These are phyloP conservation scores for Spiraea crenata DNA, from an alignment of 331 rosid genomes.

Conservation along the genomic window DNA sequence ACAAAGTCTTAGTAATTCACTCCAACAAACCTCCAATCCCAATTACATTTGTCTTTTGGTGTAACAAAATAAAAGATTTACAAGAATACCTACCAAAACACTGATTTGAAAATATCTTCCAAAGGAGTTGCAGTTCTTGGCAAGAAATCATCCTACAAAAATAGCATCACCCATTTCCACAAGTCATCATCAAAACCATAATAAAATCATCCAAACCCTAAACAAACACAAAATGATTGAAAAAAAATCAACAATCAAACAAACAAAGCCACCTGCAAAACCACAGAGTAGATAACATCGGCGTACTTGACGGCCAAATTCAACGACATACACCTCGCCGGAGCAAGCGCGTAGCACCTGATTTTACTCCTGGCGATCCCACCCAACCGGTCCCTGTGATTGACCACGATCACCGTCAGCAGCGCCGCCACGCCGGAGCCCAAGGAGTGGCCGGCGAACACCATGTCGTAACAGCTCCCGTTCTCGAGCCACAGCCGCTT, in stretches of 20 bases:
- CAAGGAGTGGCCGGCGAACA: constrained; percentile 83
- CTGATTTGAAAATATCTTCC: constrained; percentile 86
- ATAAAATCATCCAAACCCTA: constrained; percentile 2
- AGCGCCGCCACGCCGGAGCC: constrained; percentile 90
- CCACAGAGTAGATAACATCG: constrained; percentile 67
- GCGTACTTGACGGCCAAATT: constrained; percentile 95
- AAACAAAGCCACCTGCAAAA: constrained; percentile 63
- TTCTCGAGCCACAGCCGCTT: constrained; percentile 66
- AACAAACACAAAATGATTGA: neutral
- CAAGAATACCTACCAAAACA: constrained; percentile 67
- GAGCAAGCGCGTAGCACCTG: constrained; percentile 74
- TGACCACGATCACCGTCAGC: constrained; percentile 62
- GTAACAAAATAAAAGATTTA: neutral
- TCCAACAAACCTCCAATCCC: constrained; percentile 21
- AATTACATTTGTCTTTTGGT: neutral
- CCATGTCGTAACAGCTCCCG: constrained; percentile 58
- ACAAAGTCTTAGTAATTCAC: constrained; percentile 56
- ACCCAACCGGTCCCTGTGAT: constrained; percentile 57
- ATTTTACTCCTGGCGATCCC: constrained; percentile 68
- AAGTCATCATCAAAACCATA: neutral
- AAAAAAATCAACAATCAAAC: neutral
- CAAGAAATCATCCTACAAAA: constrained; percentile 81
- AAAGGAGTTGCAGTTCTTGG: constrained; percentile 92
- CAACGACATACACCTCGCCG: constrained; percentile 92
- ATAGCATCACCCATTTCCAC: constrained; percentile 1